Base-by-base conservation (phyloP, 176 grass and related monocot genomes). In the Oropetium thomaeum region DNA sequence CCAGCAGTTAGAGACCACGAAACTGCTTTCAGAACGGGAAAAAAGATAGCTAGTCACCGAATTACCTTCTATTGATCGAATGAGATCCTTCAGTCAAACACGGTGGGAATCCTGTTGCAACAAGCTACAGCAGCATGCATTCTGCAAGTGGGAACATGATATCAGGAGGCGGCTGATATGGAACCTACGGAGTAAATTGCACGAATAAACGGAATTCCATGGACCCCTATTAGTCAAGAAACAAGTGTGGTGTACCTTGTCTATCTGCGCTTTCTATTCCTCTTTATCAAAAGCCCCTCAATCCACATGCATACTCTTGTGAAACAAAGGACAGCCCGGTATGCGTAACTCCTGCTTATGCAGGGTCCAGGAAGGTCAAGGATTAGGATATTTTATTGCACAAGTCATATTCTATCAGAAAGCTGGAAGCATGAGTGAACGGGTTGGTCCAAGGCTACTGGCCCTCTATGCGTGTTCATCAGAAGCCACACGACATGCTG, bases 181-280 rank as follows among this genome's bases (percentile, higher is more conserved):
- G 58, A 75, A 75, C 44, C 42, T 51, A 79, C 29, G 62, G 69
- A 54, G 42, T 38, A 78, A 67, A 83, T 74, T 67, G 74, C 69
- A 79, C 20, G 69, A 88, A 83, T 79, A 73, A 69, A 57, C 25
- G 32, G 40, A 54, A 69, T 79, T 79, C 86, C 80, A 44, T 73
- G 62, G 86, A 62, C 80, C 80, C 73, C 67, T 62, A 62, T 67
- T 73, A 73, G 44, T 73, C 79, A 87, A 78, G 53, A 73, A 73
- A 68, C 43, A 83, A 54, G 74, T 74, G 74, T 54, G 69, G 45
- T 74, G 63, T 47, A 53, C 61, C 74, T 83, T 83, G 83, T 88
- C 86, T 79, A 54, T 68, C 44, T 61, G 52, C 26, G 0, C 73
- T 73, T 88, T 83, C 61, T 53, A 28, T 9, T 20, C 47, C 53